Base-by-base conservation (phyloP, 2,329 filamentous ascomycete genomes). In the Alternaria tenuissima region DNA sequence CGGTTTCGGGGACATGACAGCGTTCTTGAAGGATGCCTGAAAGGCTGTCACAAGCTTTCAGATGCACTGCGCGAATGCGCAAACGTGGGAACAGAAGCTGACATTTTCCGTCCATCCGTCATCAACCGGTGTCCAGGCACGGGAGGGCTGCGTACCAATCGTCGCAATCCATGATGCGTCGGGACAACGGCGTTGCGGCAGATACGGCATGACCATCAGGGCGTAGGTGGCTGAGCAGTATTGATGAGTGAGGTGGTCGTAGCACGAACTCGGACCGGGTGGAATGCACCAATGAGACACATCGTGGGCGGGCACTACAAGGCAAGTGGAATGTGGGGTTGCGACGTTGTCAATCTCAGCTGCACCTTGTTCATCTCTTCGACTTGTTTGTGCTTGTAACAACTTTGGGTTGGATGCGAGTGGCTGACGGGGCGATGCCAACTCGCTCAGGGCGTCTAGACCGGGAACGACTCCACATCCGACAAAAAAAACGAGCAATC, bases 51-150 rank as follows among this genome's bases (percentile, higher is more conserved):
- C 57, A 59, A 63, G 64, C 61, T 57, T 54, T 22, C 34, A 32
- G 28, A 48, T 42, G 36, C 36, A 63, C 47, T 67, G 66, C 66
- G 64, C 66, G 54, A 54, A 51, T 59, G 66, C 65, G 66, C 64
- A 67, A 66, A 69, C 51, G 53, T 61, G 54, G 64, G 46, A 61
- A 56, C 56, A 44, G 47, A 55, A 63, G 64, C 64, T 56, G 59
- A 59, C 44, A 36, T 20, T 18, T 59, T 47, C 53, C 62, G 54
- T 16, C 28, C 18, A 47, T 44, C 57, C 55, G 58, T 51, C 52
- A 54, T 62, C 63, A 54, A 52, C 55, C 57, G 49, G 39, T 26
- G n/a, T 34, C 52, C 52, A 66, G 61, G 61, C 52, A 58, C 57
- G 44, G 42, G 34, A 24, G 36, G 48, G 22, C 12, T 30, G 28